Evolutionary conservation across 805 yeast genomes (phyloP), one percentile per base, ranked within the genome.

Genomic region (Metschnikowia anglica): DNA sequence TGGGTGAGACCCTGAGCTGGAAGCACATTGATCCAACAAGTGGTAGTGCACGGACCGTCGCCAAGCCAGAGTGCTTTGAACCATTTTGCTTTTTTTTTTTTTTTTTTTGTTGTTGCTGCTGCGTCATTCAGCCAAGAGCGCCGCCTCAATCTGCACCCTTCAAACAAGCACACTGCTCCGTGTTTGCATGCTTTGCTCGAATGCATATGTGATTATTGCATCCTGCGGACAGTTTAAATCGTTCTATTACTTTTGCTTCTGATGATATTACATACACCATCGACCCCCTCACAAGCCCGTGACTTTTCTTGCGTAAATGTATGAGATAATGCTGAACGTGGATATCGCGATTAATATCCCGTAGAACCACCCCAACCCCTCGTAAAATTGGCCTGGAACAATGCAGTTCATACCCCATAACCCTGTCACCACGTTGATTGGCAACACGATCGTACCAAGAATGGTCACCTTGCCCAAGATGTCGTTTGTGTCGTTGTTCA

Each of bases 351-450:
- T 54, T 21, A 70, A 51, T 20, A 71, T 71, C 2, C 66, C 59
- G 55, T 61, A 68, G 49, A 71, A 71, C 76, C 76, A 71, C 15
- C 58, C 51, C 41, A 71, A 56, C 2, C 73, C 72, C 11, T 56
- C 64, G 31, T 58, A 54, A 23, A 61, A 71, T 61, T 91, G 98
- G 0, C 99, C 99, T 0, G 99, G 99, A 26, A 93, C 99, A 9
- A 88, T 56, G 52, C 93, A 95, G 67, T 93, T 93, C 99, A 93
- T 93, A 43, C 99, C 99, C 98, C 98, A 93, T 35, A 93, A 68
- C 16, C 99, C 99, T 0, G 99, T 93, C 17, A 93, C 84, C 42
- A 93, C 88, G 60, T 93, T 93, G 78, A 93, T 79, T 3, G 99
- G 99, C 45, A 93, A 70, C 16, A 93, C 97, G 43, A 93, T 88